Percentiles rank a stretch among this genome's conserved stretches.
Conservation (phyloP, 2,329 filamentous ascomycete genomes). For the Ophiostoma populinum region DNA sequence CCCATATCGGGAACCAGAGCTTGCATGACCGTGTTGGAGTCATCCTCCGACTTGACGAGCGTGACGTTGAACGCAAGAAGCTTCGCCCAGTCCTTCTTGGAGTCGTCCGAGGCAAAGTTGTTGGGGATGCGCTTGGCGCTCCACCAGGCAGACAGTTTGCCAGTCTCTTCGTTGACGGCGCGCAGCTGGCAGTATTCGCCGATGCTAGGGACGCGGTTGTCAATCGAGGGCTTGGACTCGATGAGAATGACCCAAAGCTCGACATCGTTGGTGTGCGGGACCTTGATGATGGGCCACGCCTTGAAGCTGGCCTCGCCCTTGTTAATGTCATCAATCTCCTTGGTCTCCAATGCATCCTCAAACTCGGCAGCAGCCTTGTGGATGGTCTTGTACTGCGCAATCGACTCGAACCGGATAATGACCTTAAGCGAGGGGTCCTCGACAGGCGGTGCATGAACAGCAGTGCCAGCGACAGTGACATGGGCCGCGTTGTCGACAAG, state of each 20-base stretch:
- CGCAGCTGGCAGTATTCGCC: slow-evolving; percentile 9
- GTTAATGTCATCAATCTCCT: slow-evolving; percentile 20
- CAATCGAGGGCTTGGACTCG: slow-evolving; percentile 2
- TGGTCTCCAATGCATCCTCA: slow-evolving; percentile 9
- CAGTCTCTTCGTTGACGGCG: slow-evolving; percentile 1
- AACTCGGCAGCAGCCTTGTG: slow-evolving; percentile 8
- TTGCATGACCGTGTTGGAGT: slow-evolving; percentile 1
- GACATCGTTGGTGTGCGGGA: slow-evolving; percentile 3
- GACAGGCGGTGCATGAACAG: neutral
- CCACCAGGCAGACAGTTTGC: slow-evolving; percentile 9
- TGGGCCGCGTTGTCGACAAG: too few species aligned
- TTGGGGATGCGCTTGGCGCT: slow-evolving; percentile 6
- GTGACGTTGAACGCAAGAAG: slow-evolving; percentile 9
- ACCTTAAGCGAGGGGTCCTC: neutral
- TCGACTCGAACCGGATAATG: slow-evolving; percentile 6
- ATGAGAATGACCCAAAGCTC: slow-evolving; percentile 11
- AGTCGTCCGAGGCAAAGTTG: slow-evolving; percentile 6
- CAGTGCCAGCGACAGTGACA: too few species aligned
- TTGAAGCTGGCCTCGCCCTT: slow-evolving; percentile 12
- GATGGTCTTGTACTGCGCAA: slow-evolving; percentile 8
- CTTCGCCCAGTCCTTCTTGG: slow-evolving; percentile 5
- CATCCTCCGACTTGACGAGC: slow-evolving; percentile 1
- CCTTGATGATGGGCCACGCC: slow-evolving; percentile 9
- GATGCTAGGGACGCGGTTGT: slow-evolving; percentile 5
- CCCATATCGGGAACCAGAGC: slow-evolving; percentile 5